Base-by-base conservation (phyloP, 176 grass and related monocot genomes). In the Musa schizocarpa region DNA sequence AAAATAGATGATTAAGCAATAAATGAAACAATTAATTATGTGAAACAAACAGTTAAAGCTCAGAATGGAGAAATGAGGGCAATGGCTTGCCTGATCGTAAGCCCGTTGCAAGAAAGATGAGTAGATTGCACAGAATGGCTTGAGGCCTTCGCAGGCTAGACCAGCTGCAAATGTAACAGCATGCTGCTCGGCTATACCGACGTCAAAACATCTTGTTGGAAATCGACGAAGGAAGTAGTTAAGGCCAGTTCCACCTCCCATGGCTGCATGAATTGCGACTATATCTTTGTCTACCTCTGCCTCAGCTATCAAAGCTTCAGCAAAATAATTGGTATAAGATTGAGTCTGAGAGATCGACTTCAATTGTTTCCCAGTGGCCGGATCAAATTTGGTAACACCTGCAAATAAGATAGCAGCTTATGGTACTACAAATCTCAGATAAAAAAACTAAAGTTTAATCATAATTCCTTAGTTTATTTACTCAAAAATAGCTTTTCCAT, bases 101-200 rank as follows among this genome's bases (percentile, higher is more conserved):
- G 88, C 95, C 65, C 95, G 85, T 87, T 98, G 95, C 51, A 98
- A 87, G 86, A 98, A 98, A 0, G 95, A 93, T 0, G 95, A 98
- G 80, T 93, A 98, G 83, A 98, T 98, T 65, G 88, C 90, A 71
- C 90, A 98, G 86, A 98, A 98, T 0, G 95, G 95, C 83, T 98
- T 98, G 72, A 98, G 78, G 50, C 90, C 88, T 86, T 98, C 95
- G 63, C 95, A 98, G 4, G 90, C 95, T 9, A 98, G 71, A 17
- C 95, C 95, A 23, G 95, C 95, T 0, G 95, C 95, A 82, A 98
- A 98, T 43, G 95, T 98, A 2, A 98, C 95, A 50, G 90, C 95
- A 76, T 98, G 95, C 79, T 98, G 95, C 84, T 98, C 95, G 9
- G 95, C 95, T 78, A 98, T 98, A 29, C 95, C 95, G 6, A 98